Percentiles rank a stretch among this genome's conserved stretches.
These are phyloP conservation scores for Ambrosiella cleistominuta DNA, from an alignment of 2,329 filamentous ascomycete species.

Conservation along the genomic window DNA sequence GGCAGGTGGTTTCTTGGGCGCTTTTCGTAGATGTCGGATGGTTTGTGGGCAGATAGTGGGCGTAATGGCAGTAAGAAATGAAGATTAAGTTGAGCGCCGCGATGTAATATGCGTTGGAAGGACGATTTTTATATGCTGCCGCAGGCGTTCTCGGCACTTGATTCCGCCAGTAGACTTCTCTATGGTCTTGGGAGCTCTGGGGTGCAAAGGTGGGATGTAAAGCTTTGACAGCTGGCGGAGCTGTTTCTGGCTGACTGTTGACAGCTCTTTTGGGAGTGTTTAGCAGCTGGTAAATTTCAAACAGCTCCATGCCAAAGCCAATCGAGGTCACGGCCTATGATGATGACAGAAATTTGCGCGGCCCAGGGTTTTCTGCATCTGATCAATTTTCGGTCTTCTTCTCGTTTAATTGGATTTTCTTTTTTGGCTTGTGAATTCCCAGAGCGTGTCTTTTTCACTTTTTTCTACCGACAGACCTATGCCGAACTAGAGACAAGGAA, in stretches of 20 bases:
- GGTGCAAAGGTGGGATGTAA: background rate
- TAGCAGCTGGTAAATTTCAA: background rate
- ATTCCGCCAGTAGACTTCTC: no score
- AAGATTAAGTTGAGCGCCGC: background rate
- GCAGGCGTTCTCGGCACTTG: no score
- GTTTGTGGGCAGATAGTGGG: background rate
- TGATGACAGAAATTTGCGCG: background rate
- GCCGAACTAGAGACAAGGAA: background rate
- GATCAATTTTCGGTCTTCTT: background rate
- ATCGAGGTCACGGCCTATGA: background rate
- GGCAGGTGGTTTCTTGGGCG: background rate
- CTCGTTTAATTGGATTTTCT: background rate
- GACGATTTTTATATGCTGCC: background rate
- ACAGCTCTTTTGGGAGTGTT: background rate
- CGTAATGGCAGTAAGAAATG: background rate
- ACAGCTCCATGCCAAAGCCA: background rate
- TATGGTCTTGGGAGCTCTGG: background rate
- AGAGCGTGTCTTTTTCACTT: background rate
- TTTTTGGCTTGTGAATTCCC: background rate
- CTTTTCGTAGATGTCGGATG: background rate
- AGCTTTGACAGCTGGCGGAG: constrained; percentile 3
- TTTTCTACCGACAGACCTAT: background rate
- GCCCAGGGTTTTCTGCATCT: background rate
- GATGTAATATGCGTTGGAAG: background rate
- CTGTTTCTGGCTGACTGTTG: background rate